Evolutionary conservation across 805 yeast genomes (phyloP), one percentile per base, ranked within the genome.

Genomic region (Saturnispora silvae): DNA sequence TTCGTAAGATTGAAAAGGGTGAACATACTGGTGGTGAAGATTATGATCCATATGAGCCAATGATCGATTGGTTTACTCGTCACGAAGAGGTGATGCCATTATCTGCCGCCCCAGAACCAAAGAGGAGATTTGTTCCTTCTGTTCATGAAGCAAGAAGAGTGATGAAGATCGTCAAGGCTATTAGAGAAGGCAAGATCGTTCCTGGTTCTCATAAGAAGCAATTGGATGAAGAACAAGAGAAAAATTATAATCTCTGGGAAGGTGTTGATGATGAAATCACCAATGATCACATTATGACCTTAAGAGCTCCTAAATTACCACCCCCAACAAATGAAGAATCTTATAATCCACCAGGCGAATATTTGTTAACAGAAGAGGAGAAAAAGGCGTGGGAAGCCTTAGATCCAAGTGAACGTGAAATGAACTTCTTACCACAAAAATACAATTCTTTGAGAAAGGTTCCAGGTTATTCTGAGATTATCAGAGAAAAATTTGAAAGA

Each of bases 241-340:
- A 47, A n/a, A 68, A 69, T 46, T 84, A 70, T 55, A 96, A 92
- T 59, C 67, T 92, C 40, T 92, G 99, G 99, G 78, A 72, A 16
- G 83, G 78, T 48, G 22, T 27, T 4, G 74, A 76, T 34, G 70
- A 65, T 30, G 61, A 61, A 29, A 74, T 70, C 35, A 56, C 67
- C 4, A 60, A 63, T 26, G 95, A 86, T 52, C 95, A 87, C 59
- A 66, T 85, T 33, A 86, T 86, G 95, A 85, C 75, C 45, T 65
- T 89, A 49, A 75, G 95, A 54, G 98, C 98, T 13, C 98, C 99
- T 27, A 89, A 92, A 59, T 49, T 85, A 50, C 77, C 95, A 13
- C 97, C 96, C 25, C 99, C 99, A 40, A 84, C 96, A 1, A 76
- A 92, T 54, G 98, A 89, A 48, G 96, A 89, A 64, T 77, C 92